Base-by-base conservation (phyloP, 495 filamentous ascomycete genomes). In the Chlorociboria aeruginascens region DNA sequence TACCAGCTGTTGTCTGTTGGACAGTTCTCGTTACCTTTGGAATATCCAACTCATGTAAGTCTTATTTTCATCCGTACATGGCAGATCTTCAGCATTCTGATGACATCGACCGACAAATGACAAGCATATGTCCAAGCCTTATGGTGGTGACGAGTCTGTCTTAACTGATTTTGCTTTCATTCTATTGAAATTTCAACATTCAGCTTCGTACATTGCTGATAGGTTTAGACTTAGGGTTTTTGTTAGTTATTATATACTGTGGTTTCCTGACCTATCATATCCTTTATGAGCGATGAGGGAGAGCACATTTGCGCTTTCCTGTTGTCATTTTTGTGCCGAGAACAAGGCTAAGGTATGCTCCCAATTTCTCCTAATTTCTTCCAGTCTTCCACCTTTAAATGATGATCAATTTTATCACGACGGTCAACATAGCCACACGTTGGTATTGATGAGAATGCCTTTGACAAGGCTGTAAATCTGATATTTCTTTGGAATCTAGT, bases 61-160 rank as follows among this genome's bases (percentile, higher is more conserved):
- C 43, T 40, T 14, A 49, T 56, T 59, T 57, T 55, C 49, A 20
- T 48, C 16, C 10, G 11, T 20, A 10, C 30, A 38, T 41, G 28
- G 35, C 30, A 54, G 40, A 25, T 47, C 41, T 44, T 29, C 49
- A 53, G 54, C 53, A 60, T 59, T 56, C 74, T 83, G 81, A 85
- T 86, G 81, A 84, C 74, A 69, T 67, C 63, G 73, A 67, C 69
- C 50, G 43, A 60, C 64, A 73, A 79, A 71, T 68, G 81, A 85
- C 83, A 87, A 87, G 83, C 83, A 87, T 87, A 87, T 87, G 82
- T 87, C 83, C 66, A 76, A 87, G 82, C 76, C 72, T 66, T 62
- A 67, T 59, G 52, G 79, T 74, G 49, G 69, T 70, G 82, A 84
- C 71, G 82, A 85, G 61, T 71, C 63, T 61, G 64, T 70, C 66